phyloP scores from a whole-genome alignment of 2,329 filamentous ascomycete species.

The Drechmeria coniospora region DNA sequence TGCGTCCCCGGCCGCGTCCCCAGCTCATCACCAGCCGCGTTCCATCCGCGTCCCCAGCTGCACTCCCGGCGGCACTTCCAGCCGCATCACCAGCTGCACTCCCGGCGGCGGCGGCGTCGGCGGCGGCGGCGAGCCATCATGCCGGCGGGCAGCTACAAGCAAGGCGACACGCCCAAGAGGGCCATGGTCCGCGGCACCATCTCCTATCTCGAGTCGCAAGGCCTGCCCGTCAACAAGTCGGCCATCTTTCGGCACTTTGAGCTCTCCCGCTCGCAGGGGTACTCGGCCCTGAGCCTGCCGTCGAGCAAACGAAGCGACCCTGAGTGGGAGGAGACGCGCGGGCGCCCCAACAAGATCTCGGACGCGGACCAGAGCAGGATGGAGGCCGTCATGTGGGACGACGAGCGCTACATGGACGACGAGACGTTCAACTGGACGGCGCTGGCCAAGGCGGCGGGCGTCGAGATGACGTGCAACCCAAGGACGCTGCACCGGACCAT shows the following conservation, averaged over 20 bases:
- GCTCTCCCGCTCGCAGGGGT: slow-evolving; percentile 21
- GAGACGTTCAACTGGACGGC: slow-evolving; percentile 19
- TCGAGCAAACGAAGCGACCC: slow-evolving; percentile 19
- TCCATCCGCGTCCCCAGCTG: too few species aligned
- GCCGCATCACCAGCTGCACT: too few species aligned
- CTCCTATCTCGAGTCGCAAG: slow-evolving; percentile 22
- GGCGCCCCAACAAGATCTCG: slow-evolving; percentile 18
- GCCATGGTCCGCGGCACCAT: slow-evolving; percentile 23
- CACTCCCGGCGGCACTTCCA: too few species aligned
- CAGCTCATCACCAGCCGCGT: too few species aligned
- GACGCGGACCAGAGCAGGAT: slow-evolving; percentile 20
- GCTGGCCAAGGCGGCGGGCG: slow-evolving; percentile 17
- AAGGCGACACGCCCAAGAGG: slow-evolving; percentile 21
- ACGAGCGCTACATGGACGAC: slow-evolving; percentile 6
- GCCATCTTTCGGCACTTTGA: slow-evolving; percentile 24
- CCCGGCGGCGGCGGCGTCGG: too few species aligned
- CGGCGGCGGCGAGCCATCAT: slow-evolving; percentile 1
- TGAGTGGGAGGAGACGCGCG: slow-evolving; percentile 23
- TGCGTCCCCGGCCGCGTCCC: too few species aligned
- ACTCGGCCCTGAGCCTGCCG: slow-evolving; percentile 18
- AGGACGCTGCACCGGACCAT: slow-evolving; percentile 21
- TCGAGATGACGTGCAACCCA: slow-evolving; percentile 17
- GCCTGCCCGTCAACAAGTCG: slow-evolving; percentile 22
- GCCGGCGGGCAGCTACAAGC: slow-evolving; percentile 14
- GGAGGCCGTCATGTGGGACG: slow-evolving; percentile 22